Evolutionary conservation across 2,329 filamentous ascomycete species (phyloP), one percentile per base, ranked within the genome.

Genomic region (Sporothrix schenckii): DNA sequence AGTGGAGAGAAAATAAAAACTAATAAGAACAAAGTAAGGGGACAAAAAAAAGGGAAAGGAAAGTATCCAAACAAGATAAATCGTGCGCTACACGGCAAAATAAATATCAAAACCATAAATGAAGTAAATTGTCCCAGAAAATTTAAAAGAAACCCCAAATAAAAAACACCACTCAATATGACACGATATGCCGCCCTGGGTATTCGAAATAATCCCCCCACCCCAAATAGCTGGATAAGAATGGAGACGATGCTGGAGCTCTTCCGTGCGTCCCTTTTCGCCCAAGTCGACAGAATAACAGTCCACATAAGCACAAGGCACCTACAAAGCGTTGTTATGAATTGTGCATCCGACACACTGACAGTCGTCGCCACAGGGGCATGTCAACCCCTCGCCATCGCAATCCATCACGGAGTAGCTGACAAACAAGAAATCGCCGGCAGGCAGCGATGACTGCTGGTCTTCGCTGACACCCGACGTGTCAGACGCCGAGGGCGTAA

Each of bases 291-390:
- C 21, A 67, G 5, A 9, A 49, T n/a, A 16, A 9, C 10, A 16
- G 3, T 13, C 41, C 41, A 44, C 11, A 13, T 16, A 63, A 41
- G 13, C 21, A 27, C 39, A 2, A 24, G 1, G 2, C 24, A 5
- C 14, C 16, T 50, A 65, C 54, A 50, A 16, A 13, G 67, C 50
- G 21, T 71, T 69, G 74, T 91, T 91, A 90, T 14, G 89, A 88
- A 76, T 91, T 5, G 88, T 83, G 76, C 90, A 92, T 13, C 89
- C 89, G 49, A 91, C 81, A 76, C 90, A 92, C 74, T 88, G 84
- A 74, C 90, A 92, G 39, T 81, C 81, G 69, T 89, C 86, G 24
- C 90, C 90, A 75, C 90, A 92, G 63, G 82, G 82, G 75, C 90
- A 92, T 30, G 69, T 72, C 56, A 70, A 21, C 2, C 71, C 73